These are phyloP conservation scores for Fusarium sp. DNA, from an alignment of 2,329 filamentous ascomycete genomes.

Conservation along the genomic window DNA sequence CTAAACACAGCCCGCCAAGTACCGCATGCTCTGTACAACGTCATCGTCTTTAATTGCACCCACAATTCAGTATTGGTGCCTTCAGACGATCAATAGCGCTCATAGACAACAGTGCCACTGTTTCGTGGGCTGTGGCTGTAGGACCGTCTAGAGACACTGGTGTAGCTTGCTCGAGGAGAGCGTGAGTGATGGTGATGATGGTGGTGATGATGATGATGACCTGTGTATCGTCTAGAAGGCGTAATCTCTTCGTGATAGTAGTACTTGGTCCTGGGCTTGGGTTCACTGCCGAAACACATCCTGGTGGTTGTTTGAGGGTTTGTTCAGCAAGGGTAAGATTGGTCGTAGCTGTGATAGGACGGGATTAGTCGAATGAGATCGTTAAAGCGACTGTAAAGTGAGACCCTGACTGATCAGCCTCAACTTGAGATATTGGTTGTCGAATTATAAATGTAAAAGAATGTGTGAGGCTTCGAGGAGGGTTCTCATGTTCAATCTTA, in stretches of 20 bases:
- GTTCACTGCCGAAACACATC: conserved; percentile 62
- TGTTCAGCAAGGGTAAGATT: not conserved
- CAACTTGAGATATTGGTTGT: not conserved
- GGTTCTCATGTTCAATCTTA: conserved; percentile 39
- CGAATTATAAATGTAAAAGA: conserved; percentile 9
- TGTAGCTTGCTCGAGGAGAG: conserved; percentile 56
- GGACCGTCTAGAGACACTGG: conserved; percentile 50
- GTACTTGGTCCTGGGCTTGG: conserved; percentile 57
- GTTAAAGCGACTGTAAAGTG: not conserved
- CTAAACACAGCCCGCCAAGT: conserved; percentile 25
- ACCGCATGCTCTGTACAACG: conserved; percentile 13
- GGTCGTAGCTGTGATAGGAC: not conserved
- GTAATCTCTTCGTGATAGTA: conserved; percentile 66
- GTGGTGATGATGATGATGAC: conserved; percentile 49
- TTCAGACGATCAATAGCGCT: conserved; percentile 20
- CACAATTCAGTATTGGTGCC: not conserved
- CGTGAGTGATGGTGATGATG: conserved; percentile 48
- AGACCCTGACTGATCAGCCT: not conserved
- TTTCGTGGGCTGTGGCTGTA: conserved; percentile 56
- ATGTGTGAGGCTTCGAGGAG: not conserved
- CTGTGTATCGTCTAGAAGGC: conserved; percentile 54
- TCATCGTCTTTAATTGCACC: conserved; percentile 17
- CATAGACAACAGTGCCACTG: conserved; percentile 48
- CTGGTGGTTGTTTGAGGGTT: conserved; percentile 36
- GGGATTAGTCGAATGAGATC: not conserved